These are phyloP conservation scores for Ambrosia artemisiifolia DNA, from an alignment of 129 eudicot genomes.

Conservation along the genomic window DNA sequence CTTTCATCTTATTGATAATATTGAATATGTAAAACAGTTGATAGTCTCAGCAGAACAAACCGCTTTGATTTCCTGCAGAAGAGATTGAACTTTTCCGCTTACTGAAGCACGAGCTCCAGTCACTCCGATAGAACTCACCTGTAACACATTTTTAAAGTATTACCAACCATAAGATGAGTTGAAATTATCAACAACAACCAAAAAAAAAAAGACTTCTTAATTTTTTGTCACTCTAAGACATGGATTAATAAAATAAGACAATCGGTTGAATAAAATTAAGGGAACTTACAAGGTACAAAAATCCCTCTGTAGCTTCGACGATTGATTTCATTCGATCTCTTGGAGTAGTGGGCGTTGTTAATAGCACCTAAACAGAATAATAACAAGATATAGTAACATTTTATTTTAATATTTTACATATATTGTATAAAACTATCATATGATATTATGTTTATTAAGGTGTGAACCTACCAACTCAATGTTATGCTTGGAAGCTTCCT, in stretches of 20 bases:
- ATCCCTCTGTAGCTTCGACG: conserved; percentile 90
- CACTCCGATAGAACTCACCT: conserved; percentile 88
- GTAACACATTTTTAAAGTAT: background rate
- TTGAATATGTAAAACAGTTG: background rate
- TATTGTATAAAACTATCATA: background rate
- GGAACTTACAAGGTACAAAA: conserved; percentile 83
- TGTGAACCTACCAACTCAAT: conserved; percentile 74
- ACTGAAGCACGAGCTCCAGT: conserved; percentile 87
- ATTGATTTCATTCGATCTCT: conserved; percentile 69
- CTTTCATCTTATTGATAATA: background rate
- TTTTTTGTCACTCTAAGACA: conserved; percentile 2
- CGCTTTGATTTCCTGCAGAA: conserved; percentile 78
- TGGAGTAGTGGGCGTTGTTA: conserved; percentile 97
- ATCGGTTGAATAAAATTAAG: background rate
- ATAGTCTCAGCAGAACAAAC: conserved; percentile 29
- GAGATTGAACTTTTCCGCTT: conserved; percentile 62
- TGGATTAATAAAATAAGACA: background rate
- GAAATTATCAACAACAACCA: too few relatives aligned
- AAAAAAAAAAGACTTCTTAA: too few relatives aligned
- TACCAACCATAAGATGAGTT: too few relatives aligned
- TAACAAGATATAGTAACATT: conserved; percentile 1
- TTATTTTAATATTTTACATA: too few relatives aligned
- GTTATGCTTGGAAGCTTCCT: conserved; percentile 69
- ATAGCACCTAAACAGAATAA: conserved; percentile 55
- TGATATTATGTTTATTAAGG: background rate